Evolutionary conservation across 2,329 filamentous ascomycete genomes (phyloP), one percentile per base, ranked within the genome.

Genomic region (Aspergillus neoniger): DNA sequence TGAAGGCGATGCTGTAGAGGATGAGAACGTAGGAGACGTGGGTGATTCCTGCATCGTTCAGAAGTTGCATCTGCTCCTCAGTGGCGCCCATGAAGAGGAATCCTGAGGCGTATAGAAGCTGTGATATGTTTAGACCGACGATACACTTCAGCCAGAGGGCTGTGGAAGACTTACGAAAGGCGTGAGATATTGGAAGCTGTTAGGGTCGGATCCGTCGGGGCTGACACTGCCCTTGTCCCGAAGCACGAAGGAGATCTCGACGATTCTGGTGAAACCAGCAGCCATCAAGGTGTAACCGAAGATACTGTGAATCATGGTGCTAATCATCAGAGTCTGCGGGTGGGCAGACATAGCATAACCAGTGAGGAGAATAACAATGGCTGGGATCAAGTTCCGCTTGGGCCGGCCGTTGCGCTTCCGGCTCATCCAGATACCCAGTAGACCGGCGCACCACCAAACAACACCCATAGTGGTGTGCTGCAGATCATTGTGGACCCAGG

Each of bases 401-500:
- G 95, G 93, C 44, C 87, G 84, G 55, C 95, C 94, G 64, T 94
- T 88, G 59, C 91, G 87, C 73, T 89, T 91, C 64, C 87, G 86
- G 74, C 92, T 96, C 41, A 99, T 82, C 95, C 94, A 99, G 55
- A 99, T 85, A 44, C 95, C 95, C 10, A 94, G 85, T 30, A 99
- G 80, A 23, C 95, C 95, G 7, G 95, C 94, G 69, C 88, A 91
- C 94, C 94, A 99, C 95, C 95, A 99, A 55, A 99, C 88, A 63
- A 99, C 87, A n/a, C 95, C 95, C 94, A 99, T 98, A n/a, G 91
- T 91, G 0, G 95, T 99, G 76, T 99, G 95, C 76, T 99, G 94
- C 79, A 96, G 87, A 76, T 99, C 95, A 72, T 97, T 98, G 77
- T 86, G 87, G 55, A 90, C 92, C 95, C 95, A 99, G 0, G 86